phyloP scores from a whole-genome alignment of 768 basidiomycete species.

The Termitomyces eurrhizus region DNA sequence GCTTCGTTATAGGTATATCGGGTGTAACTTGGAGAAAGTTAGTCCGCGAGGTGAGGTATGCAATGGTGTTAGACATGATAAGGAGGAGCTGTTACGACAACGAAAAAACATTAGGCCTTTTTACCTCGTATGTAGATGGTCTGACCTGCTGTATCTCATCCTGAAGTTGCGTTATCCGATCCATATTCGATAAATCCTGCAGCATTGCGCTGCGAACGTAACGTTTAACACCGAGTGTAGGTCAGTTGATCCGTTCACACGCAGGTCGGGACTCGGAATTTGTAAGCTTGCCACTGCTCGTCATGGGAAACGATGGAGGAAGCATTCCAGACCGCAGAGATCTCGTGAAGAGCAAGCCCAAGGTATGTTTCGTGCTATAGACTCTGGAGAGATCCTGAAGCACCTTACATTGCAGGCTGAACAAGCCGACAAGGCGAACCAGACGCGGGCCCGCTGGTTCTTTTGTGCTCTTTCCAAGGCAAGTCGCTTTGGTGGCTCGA shows the following conservation, averaged over 20 bases:
- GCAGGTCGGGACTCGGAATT: conserved; percentile 1
- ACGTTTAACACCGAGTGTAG: conserved; percentile 1
- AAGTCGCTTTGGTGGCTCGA: conserved; percentile 12
- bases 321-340: conserved; percentile 84
- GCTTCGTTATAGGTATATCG: conserved; percentile 82
- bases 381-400: background rate
- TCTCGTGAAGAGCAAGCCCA: conserved; percentile 67
- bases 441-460: conserved; percentile 83
- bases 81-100: conserved; percentile 57
- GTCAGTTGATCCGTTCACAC: conserved; percentile 49
- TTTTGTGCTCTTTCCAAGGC: conserved; percentile 97
- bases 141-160: conserved; percentile 86
- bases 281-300: conserved; percentile 33
- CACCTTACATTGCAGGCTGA: conserved; percentile 56
- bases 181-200: conserved; percentile 91
- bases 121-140: background rate
- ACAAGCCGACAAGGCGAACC: conserved; percentile 88
- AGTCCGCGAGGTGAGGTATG: conserved; percentile 73
- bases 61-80: conserved; percentile 82
- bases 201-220: conserved; percentile 69
- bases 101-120: background rate
- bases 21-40: conserved; percentile 76
- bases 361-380: conserved; percentile 36
- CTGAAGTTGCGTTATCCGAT: conserved; percentile 93
- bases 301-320: conserved; percentile 88